phyloP scores from a whole-genome alignment of 495 filamentous ascomycete genomes.

The Aspergillus mulundensis region DNA sequence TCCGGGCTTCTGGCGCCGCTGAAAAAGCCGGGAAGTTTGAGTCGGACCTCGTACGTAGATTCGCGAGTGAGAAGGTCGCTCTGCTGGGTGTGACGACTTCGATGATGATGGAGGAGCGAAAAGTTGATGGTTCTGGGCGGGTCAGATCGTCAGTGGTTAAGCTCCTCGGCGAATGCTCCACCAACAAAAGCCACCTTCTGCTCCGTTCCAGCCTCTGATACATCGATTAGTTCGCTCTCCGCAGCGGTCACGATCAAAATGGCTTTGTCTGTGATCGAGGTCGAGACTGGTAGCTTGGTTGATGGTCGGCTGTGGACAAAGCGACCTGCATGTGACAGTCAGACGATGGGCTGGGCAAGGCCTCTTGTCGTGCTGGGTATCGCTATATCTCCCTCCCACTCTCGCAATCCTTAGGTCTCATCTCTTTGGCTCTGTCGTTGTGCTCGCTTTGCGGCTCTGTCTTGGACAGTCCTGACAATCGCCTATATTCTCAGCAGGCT shows the following conservation, averaged over 20 bases:
- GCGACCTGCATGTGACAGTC: background rate
- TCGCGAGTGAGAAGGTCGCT: background rate
- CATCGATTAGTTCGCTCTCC: background rate
- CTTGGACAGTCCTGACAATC: background rate
- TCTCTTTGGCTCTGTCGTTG: background rate
- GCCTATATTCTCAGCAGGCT: background rate
- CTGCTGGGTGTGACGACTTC: background rate
- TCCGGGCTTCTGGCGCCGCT: background rate
- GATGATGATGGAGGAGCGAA: background rate
- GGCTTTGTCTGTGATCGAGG: background rate
- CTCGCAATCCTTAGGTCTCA: background rate
- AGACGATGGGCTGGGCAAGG: background rate
- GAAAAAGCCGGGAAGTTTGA: background rate
- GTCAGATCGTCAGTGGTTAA: slow-evolving; percentile 1
- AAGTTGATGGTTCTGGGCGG: slow-evolving; percentile 7
- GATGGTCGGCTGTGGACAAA: background rate
- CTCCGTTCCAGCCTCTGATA: background rate
- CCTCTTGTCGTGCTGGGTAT: background rate
- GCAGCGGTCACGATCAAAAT: background rate
- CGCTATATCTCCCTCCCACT: background rate
- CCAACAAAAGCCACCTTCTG: background rate
- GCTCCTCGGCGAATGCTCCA: background rate
- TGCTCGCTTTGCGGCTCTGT: background rate
- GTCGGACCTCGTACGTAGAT: no score
- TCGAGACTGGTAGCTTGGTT: background rate